phyloP scores from a whole-genome alignment of 148 eudicot species.

The Euryodendron excelsum region DNA sequence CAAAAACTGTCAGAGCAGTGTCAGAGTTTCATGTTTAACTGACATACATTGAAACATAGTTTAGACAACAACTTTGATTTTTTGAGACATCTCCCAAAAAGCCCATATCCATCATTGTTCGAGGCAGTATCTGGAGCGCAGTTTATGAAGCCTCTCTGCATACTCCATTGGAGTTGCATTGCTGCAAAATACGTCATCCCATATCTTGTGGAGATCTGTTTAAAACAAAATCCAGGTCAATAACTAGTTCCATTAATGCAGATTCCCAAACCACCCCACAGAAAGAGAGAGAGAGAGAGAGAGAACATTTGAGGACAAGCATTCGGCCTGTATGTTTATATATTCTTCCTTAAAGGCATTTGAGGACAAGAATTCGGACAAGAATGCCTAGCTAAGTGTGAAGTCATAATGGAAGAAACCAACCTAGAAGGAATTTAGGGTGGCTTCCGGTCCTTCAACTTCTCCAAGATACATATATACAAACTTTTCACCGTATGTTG shows the following conservation, averaged over 20 bases:
- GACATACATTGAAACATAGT: not conserved
- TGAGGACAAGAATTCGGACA: too few species aligned
- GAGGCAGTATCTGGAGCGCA: constrained; percentile 53
- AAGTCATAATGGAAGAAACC: too few species aligned
- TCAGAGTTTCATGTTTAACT: not conserved
- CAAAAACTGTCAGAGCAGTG: not conserved
- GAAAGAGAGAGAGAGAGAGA: too few species aligned
- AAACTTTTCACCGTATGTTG: too few species aligned
- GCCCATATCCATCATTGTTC: constrained; percentile 22
- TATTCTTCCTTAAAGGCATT: too few species aligned
- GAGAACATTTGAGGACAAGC: too few species aligned
- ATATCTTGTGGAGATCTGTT: constrained; percentile 60
- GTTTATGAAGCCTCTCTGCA: constrained; percentile 43
- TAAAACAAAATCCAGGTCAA: constrained; percentile 10
- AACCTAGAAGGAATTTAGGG: too few species aligned
- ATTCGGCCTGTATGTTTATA: too few species aligned
- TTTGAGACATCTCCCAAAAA: not conserved
- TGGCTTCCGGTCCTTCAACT: too few species aligned
- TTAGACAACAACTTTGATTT: not conserved
- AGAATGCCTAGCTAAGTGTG: too few species aligned
- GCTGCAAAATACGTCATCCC: constrained; percentile 73
- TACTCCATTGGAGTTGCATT: constrained; percentile 56
- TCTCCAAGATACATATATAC: too few species aligned
- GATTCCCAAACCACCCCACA: not conserved
- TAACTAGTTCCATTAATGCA: not conserved